phyloP scores from a whole-genome alignment of 352 stramenopile species.

The Globisporangium paroecandrum region DNA sequence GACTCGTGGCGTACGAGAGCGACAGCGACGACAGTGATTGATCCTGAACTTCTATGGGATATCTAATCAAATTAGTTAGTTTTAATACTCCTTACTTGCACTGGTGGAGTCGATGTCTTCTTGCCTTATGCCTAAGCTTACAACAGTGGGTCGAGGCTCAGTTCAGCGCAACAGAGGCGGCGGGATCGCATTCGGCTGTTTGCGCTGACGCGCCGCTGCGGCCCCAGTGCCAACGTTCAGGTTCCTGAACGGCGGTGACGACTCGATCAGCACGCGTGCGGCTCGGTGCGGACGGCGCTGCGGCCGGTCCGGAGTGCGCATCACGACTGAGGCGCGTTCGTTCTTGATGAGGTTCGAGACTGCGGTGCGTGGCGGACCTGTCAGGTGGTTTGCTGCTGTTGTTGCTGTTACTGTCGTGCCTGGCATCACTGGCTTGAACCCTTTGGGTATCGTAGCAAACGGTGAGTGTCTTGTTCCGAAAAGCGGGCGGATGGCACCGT shows the following conservation, averaged over 20 bases:
- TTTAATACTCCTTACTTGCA: not conserved
- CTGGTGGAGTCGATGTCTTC: not conserved
- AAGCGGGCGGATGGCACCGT: not conserved
- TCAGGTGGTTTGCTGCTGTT: not conserved
- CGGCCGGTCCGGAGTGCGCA: conserved; percentile 76
- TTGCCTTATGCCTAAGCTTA: not conserved
- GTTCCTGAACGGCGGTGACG: conserved; percentile 69
- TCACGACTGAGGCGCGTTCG: conserved; percentile 38
- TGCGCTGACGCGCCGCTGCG: conserved; percentile 20
- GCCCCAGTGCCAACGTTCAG: conserved; percentile 23
- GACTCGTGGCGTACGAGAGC: conserved; percentile 63
- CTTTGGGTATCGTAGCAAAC: not conserved
- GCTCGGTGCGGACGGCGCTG: conserved; percentile 41
- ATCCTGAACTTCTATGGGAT: not conserved
- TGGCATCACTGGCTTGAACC: conserved; percentile 9
- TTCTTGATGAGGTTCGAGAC: conserved; percentile 13
- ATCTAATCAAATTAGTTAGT: not conserved
- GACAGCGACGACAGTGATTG: conserved; percentile 61
- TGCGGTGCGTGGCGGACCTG: conserved; percentile 9
- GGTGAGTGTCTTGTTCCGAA: not conserved
- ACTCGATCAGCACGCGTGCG: conserved; percentile 60
- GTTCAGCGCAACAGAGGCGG: conserved; percentile 24
- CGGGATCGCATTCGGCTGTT: conserved; percentile 16
- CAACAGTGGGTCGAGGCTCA: not conserved
- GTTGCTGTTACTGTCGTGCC: not conserved